Percentiles rank a stretch among this genome's conserved stretches.
phyloP scores from a whole-genome alignment of 2,329 filamentous ascomycete species.

The Tolypocladium album region DNA sequence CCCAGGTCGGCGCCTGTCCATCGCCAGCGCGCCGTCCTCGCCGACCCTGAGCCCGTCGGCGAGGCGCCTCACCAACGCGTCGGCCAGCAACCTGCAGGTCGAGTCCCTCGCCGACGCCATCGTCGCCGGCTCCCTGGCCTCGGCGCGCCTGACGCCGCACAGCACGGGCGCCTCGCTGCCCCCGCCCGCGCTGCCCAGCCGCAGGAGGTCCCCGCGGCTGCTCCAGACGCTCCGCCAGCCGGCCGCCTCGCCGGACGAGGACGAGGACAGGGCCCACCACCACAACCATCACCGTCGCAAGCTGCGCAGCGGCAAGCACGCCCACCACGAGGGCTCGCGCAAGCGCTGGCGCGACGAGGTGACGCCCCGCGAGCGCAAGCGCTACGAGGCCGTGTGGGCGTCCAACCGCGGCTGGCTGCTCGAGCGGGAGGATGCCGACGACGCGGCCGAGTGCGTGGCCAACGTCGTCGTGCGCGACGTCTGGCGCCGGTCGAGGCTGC shows the following conservation, averaged over 20 bases:
- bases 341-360: slow-evolving; percentile 69
- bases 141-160: slow-evolving; percentile 39
- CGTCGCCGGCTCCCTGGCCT: slow-evolving; percentile 62
- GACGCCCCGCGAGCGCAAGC: slow-evolving; percentile 60
- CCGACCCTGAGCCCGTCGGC: slow-evolving; percentile 23
- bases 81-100: slow-evolving; percentile 36
- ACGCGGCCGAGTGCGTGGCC: slow-evolving; percentile 41
- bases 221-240: slow-evolving; percentile 56
- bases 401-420: slow-evolving; percentile 59
- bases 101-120: slow-evolving; percentile 64
- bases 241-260: slow-evolving; percentile 38
- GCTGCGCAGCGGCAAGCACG: slow-evolving; percentile 48
- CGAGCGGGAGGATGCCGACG: slow-evolving; percentile 11
- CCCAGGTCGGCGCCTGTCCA: slow-evolving; percentile 6
- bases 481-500: slow-evolving; percentile 62
- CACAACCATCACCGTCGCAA: slow-evolving; percentile 35
- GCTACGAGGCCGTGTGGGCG: slow-evolving; percentile 79
- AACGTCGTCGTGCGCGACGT: slow-evolving; percentile 64
- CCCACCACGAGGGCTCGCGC: slow-evolving; percentile 65
- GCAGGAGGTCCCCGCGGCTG: slow-evolving; percentile 41
- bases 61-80: slow-evolving; percentile 13
- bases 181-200: slow-evolving; percentile 25
- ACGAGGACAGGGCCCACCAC: slow-evolving; percentile 23
- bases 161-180: slow-evolving; percentile 24
- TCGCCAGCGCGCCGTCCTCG: slow-evolving; percentile 21